phyloP scores from a whole-genome alignment of 2,329 filamentous ascomycete species.

The Ceratocystis lukuohia region DNA sequence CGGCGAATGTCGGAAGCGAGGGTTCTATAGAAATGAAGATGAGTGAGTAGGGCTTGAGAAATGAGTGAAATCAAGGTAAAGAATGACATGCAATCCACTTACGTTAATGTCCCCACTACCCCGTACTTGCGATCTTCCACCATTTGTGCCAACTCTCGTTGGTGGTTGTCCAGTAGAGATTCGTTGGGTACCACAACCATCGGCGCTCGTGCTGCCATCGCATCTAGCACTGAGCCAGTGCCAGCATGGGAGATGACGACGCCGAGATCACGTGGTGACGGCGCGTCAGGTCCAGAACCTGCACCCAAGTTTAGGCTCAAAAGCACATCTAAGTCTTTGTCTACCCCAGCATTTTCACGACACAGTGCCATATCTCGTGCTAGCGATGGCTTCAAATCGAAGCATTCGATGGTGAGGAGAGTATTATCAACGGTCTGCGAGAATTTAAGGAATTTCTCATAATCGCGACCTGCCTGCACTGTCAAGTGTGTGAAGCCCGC shows the following conservation, averaged over 20 bases:
- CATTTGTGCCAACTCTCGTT: constrained; percentile 69
- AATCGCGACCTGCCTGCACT: constrained; percentile 68
- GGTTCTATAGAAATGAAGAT: background rate
- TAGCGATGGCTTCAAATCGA: constrained; percentile 16
- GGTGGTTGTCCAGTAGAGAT: constrained; percentile 74
- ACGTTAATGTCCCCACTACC: constrained; percentile 13
- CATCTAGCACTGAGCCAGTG: constrained; percentile 79
- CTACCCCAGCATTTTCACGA: background rate
- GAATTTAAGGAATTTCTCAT: constrained; percentile 37
- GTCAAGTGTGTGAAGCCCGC: constrained; percentile 57
- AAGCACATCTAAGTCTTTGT: background rate
- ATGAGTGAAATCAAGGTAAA: background rate
- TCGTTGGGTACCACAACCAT: constrained; percentile 86
- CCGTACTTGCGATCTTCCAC: constrained; percentile 35
- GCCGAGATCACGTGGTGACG: constrained; percentile 42
- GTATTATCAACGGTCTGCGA: constrained; percentile 20
- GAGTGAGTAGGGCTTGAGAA: background rate
- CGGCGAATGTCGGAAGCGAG: constrained; percentile 2
- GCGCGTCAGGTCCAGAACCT: constrained; percentile 23
- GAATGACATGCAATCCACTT: background rate
- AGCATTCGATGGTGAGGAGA: constrained; percentile 25
- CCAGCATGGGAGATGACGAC: constrained; percentile 83
- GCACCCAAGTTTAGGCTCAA: background rate
- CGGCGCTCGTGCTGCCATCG: constrained; percentile 56
- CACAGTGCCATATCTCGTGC: constrained; percentile 16